Percentiles rank a stretch among this genome's conserved stretches.
These are phyloP conservation scores for Lecanoromycetidae sp. DNA, from an alignment of 2,329 filamentous ascomycete genomes.

Conservation along the genomic window DNA sequence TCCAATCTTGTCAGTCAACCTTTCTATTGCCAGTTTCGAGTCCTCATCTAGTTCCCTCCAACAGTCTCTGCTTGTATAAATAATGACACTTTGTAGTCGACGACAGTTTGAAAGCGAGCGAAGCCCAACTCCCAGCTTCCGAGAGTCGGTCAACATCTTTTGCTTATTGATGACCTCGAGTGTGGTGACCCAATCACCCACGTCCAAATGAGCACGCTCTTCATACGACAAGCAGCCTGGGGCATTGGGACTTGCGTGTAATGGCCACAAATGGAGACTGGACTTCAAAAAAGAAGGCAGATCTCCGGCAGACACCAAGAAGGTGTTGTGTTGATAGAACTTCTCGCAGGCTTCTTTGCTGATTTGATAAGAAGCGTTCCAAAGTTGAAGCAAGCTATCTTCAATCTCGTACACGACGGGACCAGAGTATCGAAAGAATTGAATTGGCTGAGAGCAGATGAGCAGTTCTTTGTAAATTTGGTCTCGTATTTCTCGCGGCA, in stretches of 20 bases:
- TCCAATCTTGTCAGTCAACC: not conserved
- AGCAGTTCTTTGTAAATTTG: not conserved
- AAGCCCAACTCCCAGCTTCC: not conserved
- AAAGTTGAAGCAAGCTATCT: not conserved
- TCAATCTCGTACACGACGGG: not conserved
- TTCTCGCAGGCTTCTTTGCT: not conserved
- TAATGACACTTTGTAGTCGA: not conserved
- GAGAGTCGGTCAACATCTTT: not conserved
- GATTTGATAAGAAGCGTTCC: not conserved
- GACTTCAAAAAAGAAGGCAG: not conserved
- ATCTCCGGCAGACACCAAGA: not conserved
- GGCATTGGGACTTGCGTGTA: not conserved
- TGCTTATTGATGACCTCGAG: not conserved
- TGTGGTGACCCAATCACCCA: not conserved
- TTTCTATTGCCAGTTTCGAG: not conserved
- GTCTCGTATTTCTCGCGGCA: slow-evolving; percentile 3
- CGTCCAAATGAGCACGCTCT: not conserved
- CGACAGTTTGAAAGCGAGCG: not conserved
- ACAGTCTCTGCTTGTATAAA: not conserved
- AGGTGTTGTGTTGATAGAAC: slow-evolving; percentile 1
- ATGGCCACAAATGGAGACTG: not conserved
- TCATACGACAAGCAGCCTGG: not conserved
- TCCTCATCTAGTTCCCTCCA: not conserved
- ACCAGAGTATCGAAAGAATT: not conserved
- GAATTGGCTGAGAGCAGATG: not conserved